Base-by-base conservation (phyloP, 75 land plant species). In the Sequoiadendron giganteum region DNA sequence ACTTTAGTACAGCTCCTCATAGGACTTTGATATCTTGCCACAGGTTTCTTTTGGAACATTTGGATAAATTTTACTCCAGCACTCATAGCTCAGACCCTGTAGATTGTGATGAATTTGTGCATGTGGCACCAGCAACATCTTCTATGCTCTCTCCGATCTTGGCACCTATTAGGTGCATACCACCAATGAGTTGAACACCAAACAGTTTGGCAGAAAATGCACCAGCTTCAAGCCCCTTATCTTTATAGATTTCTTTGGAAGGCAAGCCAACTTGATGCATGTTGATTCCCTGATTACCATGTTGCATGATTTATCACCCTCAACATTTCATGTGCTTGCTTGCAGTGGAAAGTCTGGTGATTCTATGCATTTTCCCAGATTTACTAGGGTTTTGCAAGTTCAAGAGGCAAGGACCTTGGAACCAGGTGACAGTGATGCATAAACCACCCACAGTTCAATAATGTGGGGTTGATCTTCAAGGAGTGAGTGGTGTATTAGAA, bases 321-420 rank as follows among this genome's bases (percentile, higher is more conserved):
- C 77, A 73, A 73, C 3, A 11, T 73, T 73, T 73, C 77, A 14
- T 34, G 38, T 73, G 77, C 77, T 39, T 73, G 3, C 77, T 32
- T 32, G 38, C 38, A 32, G 36, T 73, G 77, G 13, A 34, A 73
- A 38, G 3, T 73, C 77, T 32, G 38, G 15, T 73, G 95, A 93
- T 87, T 91, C 92, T 91, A 88, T 86, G 86, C 88, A 86, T 32
- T 68, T 90, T 13, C 87, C 77, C 89, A 89, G 88, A 79, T 87
- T 89, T 77, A 38, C 92, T 58, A 95, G 95, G 95, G 92, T 93
- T 92, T 93, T 93, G 92, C 96, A 95, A 94, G 93, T 93, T 92
- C 96, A 95, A 94, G 96, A 95, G 56, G 52, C 76, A 2, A 86
- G 85, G 88, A 90, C 90, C 93, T 88, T 95, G 90, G 86, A 91